Conservation (phyloP, 2,329 filamentous ascomycete genomes). For the Talaromyces sp. region DNA sequence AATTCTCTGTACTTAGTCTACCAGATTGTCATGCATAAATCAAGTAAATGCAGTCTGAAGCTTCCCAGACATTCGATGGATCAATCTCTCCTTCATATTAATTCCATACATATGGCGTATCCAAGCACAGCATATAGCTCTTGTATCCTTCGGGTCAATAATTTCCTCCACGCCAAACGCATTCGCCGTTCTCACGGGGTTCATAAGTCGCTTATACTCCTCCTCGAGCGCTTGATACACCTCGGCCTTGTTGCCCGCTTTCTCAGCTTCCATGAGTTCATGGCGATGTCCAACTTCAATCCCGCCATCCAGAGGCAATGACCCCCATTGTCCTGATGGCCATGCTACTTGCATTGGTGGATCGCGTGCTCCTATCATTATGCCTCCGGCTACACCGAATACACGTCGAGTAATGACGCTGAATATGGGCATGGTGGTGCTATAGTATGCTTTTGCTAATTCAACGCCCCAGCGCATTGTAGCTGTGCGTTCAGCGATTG, state of each 20-base stretch:
- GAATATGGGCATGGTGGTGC: slow-evolving; percentile 62
- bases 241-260: not conserved
- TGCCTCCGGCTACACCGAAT: slow-evolving; percentile 62
- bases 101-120: not conserved
- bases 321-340: slow-evolving; percentile 63
- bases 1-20: not conserved
- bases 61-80: not conserved
- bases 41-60: not conserved
- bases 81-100: not conserved
- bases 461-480: slow-evolving; percentile 65
- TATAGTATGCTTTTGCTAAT: slow-evolving; percentile 60
- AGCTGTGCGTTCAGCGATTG: slow-evolving; percentile 59
- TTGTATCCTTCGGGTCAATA: not conserved
- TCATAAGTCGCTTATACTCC: not conserved
- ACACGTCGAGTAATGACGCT: slow-evolving; percentile 59
- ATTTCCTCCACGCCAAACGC: not conserved
- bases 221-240: not conserved
- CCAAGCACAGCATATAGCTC: not conserved
- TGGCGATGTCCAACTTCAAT: not conserved
- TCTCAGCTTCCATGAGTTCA: not conserved
- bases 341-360: slow-evolving; percentile 61
- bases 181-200: not conserved
- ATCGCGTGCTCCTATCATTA: slow-evolving; percentile 62
- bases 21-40: not conserved
- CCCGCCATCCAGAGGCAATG: slow-evolving; percentile 60